These are phyloP conservation scores for Kodamaea laetipori DNA, from an alignment of 805 yeast species.

Conservation along the genomic window DNA sequence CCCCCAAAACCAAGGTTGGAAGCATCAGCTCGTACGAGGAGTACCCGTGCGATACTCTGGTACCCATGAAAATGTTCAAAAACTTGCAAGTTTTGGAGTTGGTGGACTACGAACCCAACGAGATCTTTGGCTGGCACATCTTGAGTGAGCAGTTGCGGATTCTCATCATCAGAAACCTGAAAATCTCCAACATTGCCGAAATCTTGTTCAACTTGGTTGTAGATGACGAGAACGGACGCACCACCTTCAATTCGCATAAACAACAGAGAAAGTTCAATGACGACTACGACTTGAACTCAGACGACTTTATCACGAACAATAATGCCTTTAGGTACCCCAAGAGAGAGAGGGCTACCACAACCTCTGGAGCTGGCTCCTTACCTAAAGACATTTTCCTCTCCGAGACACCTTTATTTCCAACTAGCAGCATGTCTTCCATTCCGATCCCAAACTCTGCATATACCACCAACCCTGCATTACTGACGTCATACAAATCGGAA, in stretches of 20 bases:
- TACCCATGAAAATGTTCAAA: constrained; percentile 62
- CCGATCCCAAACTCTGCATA: neutral
- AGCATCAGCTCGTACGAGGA: constrained; percentile 65
- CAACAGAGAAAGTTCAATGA: constrained; percentile 21
- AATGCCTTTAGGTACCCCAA: constrained; percentile 27
- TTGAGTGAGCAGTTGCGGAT: constrained; percentile 57
- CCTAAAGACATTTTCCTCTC: constrained; percentile 21
- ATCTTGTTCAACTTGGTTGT: constrained; percentile 52
- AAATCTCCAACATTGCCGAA: constrained; percentile 54
- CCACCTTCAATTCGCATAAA: constrained; percentile 31
- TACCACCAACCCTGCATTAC: neutral
- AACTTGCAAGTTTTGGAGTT: constrained; percentile 64
- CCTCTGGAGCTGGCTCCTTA: constrained; percentile 31
- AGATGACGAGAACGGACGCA: constrained; percentile 51
- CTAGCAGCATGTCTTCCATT: constrained; percentile 4
- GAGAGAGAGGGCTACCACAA: constrained; percentile 28
- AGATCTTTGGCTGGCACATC: constrained; percentile 64
- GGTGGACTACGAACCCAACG: constrained; percentile 62
- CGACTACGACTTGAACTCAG: constrained; percentile 17
- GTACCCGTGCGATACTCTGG: constrained; percentile 70
- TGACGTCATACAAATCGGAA: neutral
- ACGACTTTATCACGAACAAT: constrained; percentile 16
- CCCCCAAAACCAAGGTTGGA: constrained; percentile 60
- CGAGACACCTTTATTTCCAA: constrained; percentile 9
- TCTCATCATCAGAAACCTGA: constrained; percentile 53